A percentile compares a stretch with the other conserved stretches of the same genome.
Evolutionary conservation across 2,329 filamentous ascomycete genomes (phyloP).

Genomic region (Leptographium radiaticola): DNA sequence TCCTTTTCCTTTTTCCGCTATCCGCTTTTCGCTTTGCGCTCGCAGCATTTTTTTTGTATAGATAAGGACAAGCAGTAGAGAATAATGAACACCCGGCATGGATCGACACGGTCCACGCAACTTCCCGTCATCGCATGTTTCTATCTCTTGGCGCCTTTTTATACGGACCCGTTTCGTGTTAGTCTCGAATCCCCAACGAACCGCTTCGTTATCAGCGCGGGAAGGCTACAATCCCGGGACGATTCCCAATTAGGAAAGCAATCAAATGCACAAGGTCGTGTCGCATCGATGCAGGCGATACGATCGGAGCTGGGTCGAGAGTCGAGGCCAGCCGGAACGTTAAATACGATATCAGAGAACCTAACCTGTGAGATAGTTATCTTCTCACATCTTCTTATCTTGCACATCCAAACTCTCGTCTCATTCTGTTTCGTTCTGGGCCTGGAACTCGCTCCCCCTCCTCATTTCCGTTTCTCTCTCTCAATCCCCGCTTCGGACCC

Average conservation of each 20-base stretch:
- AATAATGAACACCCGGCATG: neutral
- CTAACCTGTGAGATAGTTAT: neutral
- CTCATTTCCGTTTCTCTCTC: neutral
- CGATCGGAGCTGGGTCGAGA: neutral
- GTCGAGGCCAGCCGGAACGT: neutral
- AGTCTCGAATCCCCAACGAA: neutral
- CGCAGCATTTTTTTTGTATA: neutral
- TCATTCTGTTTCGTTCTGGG: neutral
- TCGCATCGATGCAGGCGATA: neutral
- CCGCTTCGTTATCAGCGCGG: neutral
- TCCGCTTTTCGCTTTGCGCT: too few relatives aligned
- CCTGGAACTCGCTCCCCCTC: neutral
- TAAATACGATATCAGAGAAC: neutral
- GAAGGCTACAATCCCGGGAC: neutral
- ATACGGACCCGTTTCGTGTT: neutral
- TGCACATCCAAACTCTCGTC: neutral
- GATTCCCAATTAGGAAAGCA: slow-evolving; percentile 5
- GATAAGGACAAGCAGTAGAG: neutral
- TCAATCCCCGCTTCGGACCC: neutral
- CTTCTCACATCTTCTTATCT: neutral
- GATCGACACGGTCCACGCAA: neutral
- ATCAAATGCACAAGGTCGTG: slow-evolving; percentile 1
- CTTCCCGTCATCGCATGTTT: neutral
- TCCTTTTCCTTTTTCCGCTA: neutral
- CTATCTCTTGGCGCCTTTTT: neutral